These are phyloP conservation scores for Cucumis cinereus DNA, from an alignment of 306 rosid species.

Conservation along the genomic window DNA sequence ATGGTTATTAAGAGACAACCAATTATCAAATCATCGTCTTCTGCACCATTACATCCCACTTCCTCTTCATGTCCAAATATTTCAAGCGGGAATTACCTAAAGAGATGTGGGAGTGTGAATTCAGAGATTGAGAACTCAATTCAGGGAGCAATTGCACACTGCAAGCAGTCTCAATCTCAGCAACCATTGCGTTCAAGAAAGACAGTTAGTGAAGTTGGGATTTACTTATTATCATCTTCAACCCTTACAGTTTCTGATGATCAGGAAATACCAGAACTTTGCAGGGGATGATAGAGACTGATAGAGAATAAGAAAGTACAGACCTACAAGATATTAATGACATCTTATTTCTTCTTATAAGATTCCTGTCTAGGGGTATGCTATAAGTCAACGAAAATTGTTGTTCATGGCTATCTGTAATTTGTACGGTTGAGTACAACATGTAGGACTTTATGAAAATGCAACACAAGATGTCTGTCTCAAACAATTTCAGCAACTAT, in stretches of 20 bases:
- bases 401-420: constrained; percentile 7
- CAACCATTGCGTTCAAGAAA: constrained; percentile 33
- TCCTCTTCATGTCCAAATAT: constrained; percentile 40
- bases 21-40: constrained; percentile 11
- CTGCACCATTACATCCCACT: constrained; percentile 15
- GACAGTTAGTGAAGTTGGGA: constrained; percentile 37
- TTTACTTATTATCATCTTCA: constrained; percentile 38
- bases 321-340: constrained; percentile 2
- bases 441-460: constrained; percentile 7
- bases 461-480: constrained; percentile 8
- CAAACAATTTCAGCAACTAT: constrained; percentile 3
- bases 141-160: constrained; percentile 95
- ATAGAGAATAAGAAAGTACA: constrained; percentile 6
- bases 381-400: neutral
- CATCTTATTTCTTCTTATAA: neutral
- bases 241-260: constrained; percentile 35
- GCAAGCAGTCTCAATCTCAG: constrained; percentile 67
- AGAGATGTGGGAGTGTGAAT: constrained; percentile 65
- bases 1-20: constrained; percentile 52
- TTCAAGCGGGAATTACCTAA: constrained; percentile 38
- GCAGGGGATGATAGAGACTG: constrained; percentile 31
- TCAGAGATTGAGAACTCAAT: constrained; percentile 79
- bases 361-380: neutral
- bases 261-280: constrained; percentile 38
- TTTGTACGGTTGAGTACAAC: neutral